Evolutionary conservation across 805 yeast genomes (phyloP).

Genomic region (Starmerella scarabaei): DNA sequence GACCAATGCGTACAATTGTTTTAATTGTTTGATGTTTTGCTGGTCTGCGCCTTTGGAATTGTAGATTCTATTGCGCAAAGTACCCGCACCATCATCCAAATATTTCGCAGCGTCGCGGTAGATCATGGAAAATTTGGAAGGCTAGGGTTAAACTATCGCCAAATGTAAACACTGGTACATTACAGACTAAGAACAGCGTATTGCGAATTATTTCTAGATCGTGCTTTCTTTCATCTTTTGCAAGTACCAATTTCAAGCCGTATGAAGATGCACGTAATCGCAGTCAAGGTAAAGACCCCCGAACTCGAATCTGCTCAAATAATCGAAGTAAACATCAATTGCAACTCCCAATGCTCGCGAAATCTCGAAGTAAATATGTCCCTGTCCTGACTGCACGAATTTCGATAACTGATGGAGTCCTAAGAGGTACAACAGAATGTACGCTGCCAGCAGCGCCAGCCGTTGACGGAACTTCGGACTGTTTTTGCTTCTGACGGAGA

Average conservation of each 20-base stretch:
- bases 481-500: neutral
- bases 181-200: too few species aligned
- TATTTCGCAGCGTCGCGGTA: slow-evolving; percentile 22
- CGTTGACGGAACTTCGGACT: neutral
- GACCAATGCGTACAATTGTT: slow-evolving; percentile 75
- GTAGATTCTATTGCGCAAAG: slow-evolving; percentile 28
- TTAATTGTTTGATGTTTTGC: slow-evolving; percentile 39
- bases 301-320: slow-evolving; percentile 7
- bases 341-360: slow-evolving; percentile 5
- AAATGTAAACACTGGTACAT: too few species aligned
- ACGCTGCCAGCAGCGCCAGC: slow-evolving; percentile 1
- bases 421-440: slow-evolving; percentile 2
- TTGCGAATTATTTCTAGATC: too few species aligned
- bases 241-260: too few species aligned
- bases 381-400: slow-evolving; percentile 9
- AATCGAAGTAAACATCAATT: slow-evolving; percentile 6
- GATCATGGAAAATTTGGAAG: slow-evolving; percentile 12
- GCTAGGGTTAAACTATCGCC: too few species aligned
- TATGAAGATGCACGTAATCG: neutral
- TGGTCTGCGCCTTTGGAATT: slow-evolving; percentile 4
- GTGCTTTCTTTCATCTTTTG: too few species aligned
- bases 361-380: slow-evolving; percentile 6
- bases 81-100: slow-evolving; percentile 22
- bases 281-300: neutral
- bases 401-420: slow-evolving; percentile 12